Evolutionary conservation across 805 yeast genomes (phyloP).

Genomic region (Saccharomycopsis olivae): DNA sequence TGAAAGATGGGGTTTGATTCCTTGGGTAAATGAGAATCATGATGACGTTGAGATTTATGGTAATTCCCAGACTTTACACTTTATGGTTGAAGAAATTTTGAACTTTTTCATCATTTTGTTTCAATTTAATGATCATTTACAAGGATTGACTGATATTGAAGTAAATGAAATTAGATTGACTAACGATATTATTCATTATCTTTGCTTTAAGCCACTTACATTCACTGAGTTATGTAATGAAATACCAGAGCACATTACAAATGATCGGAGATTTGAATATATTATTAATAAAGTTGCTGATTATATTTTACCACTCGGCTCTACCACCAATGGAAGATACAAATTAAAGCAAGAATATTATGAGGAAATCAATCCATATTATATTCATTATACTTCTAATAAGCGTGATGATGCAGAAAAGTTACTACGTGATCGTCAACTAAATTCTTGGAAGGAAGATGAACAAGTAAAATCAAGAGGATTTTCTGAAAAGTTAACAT

Average conservation of each 20-base stretch:
- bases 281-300: conserved; percentile 47
- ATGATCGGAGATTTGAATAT: conserved; percentile 65
- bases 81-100: conserved; percentile 73
- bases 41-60: conserved; percentile 34
- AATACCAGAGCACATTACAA: conserved; percentile 66
- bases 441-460: neutral
- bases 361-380: conserved; percentile 67
- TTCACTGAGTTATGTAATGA: conserved; percentile 59
- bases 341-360: conserved; percentile 47
- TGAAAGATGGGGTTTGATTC: conserved; percentile 56
- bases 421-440: conserved; percentile 35
- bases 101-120: conserved; percentile 12
- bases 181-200: conserved; percentile 68
- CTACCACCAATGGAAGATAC: conserved; percentile 53
- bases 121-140: conserved; percentile 32
- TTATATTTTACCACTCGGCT: conserved; percentile 49
- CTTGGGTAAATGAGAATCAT: conserved; percentile 39
- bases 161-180: conserved; percentile 41
- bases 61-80: conserved; percentile 30
- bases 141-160: conserved; percentile 37
- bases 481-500: conserved; percentile 25
- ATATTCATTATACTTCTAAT: conserved; percentile 65
- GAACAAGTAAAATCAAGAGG: conserved; percentile 28
- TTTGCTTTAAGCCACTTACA: conserved; percentile 66
- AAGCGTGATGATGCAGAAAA: conserved; percentile 76